These are phyloP conservation scores for Candida awuae DNA, from an alignment of 805 yeast genomes.

Conservation along the genomic window DNA sequence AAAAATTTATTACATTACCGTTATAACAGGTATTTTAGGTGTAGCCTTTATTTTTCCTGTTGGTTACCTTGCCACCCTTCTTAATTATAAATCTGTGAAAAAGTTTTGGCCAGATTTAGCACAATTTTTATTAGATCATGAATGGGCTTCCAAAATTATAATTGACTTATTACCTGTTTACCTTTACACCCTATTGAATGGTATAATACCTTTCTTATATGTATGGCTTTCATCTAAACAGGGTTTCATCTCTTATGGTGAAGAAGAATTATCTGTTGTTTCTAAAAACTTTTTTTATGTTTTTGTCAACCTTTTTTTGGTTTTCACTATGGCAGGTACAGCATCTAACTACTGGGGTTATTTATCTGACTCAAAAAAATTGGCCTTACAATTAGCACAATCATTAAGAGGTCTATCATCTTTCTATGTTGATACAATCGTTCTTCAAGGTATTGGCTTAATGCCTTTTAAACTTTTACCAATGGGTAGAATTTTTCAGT, in stretches of 20 bases:
- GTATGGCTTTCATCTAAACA: conserved; percentile 76
- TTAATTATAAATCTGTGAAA: conserved; percentile 70
- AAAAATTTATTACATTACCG: conserved; percentile 56
- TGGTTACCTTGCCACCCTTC: conserved; percentile 71
- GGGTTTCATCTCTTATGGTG: conserved; percentile 87
- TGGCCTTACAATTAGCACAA: conserved; percentile 80
- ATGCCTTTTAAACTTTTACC: conserved; percentile 82
- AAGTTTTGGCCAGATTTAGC: conserved; percentile 82
- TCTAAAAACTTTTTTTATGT: conserved; percentile 91
- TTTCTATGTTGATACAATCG: conserved; percentile 82
- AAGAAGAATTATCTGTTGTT: conserved; percentile 83
- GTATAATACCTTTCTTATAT: conserved; percentile 76
- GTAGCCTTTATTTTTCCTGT: conserved; percentile 77
- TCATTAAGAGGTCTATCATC: conserved; percentile 72
- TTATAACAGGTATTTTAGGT: conserved; percentile 59
- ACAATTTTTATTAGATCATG: conserved; percentile 48
- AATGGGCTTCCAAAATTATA: conserved; percentile 69
- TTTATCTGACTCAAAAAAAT: conserved; percentile 79
- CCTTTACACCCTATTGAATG: conserved; percentile 77
- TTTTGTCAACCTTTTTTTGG: conserved; percentile 86
- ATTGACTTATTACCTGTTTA: conserved; percentile 90
- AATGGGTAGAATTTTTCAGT: conserved; percentile 67
- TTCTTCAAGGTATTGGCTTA: conserved; percentile 79
- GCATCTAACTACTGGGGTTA: conserved; percentile 74
- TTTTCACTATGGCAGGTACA: conserved; percentile 90